phyloP scores from a whole-genome alignment of 2,329 filamentous ascomycete genomes.

The Annulohypoxylon truncatum region DNA sequence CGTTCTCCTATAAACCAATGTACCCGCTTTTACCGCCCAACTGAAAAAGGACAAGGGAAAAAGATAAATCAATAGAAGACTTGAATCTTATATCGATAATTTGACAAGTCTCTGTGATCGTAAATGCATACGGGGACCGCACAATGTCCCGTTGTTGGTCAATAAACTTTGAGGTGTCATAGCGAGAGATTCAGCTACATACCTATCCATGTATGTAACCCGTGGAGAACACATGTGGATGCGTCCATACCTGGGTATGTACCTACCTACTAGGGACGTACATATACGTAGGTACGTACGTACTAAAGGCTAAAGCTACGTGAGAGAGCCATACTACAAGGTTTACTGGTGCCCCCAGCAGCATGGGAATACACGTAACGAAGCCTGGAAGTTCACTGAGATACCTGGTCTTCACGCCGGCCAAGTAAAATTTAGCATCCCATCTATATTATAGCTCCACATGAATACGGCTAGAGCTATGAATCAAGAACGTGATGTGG shows the following conservation, averaged over 20 bases:
- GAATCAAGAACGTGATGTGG: constrained; percentile 15
- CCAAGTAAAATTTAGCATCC: background rate
- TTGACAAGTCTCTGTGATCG: background rate
- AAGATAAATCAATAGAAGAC: background rate
- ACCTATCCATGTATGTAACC: too few relatives aligned
- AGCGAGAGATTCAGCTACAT: background rate
- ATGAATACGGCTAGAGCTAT: background rate
- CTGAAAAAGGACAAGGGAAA: background rate
- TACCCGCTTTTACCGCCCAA: constrained; percentile 28
- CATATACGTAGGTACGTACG: background rate
- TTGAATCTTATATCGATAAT: too few relatives aligned
- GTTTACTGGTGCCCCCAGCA: background rate
- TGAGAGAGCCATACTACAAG: background rate
- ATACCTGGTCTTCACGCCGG: too few relatives aligned
- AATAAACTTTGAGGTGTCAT: background rate
- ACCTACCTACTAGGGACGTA: too few relatives aligned
- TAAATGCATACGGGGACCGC: background rate
- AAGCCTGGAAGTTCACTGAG: too few relatives aligned
- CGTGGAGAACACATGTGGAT: too few relatives aligned
- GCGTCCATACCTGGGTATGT: too few relatives aligned
- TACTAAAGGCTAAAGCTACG: background rate
- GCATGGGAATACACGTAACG: too few relatives aligned
- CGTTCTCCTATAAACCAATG: constrained; percentile 11
- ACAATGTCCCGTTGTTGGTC: background rate
- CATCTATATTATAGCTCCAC: constrained; percentile 2